Evolutionary conservation across 2,329 filamentous ascomycete species (phyloP), one percentile per base, ranked within the genome.

Genomic region (Ophiostoma sp.): DNA sequence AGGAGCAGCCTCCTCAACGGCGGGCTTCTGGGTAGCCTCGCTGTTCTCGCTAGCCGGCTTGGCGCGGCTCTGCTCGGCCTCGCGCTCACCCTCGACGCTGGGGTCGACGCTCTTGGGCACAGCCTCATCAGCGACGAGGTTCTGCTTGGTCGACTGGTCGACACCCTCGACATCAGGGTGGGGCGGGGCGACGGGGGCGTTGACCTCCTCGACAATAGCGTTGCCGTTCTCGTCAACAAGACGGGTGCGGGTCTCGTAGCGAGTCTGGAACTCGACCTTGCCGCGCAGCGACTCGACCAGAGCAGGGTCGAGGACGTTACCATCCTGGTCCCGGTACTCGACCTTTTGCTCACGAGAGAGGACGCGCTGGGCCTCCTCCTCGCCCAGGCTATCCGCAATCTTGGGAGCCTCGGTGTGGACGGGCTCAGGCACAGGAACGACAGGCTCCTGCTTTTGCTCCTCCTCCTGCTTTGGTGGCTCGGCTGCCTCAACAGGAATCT

Each of bases 261-360:
- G 90, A 12, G 95, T 98, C 81, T 96, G 89, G 81, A 99, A 97
- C 75, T 92, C 92, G 70, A 98, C 93, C 79, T 97, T 96, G 75
- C 94, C 95, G 77, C 94, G 86, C 44, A 99, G 86, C 27, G 85
- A 86, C 75, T 90, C 87, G 69, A 99, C 93, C 76, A 97, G 87
- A 75, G 93, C 90, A 67, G 90, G 87, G 75, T 94, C 82, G 44
- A 99, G 85, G 44, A 98, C 78, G 75, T 97, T 97, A 72, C 95
- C 95, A 74, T 96, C 84, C 78, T 97, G 92, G 77, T 98, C 95
- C 67, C 95, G 90, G 80, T 97, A 99, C 79, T 98, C 95, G 64
- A 98, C 82, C 73, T 89, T 89, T 79, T 97, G 91, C 78, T 96
- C 91, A 67, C 87, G 81, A 58, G 78, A 79, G 60, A 87, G 68